A percentile compares a stretch with the other conserved stretches of the same genome.
Evolutionary conservation across 23 red algal species (phyloP).

Genomic region (Gracilaria domingensis): DNA sequence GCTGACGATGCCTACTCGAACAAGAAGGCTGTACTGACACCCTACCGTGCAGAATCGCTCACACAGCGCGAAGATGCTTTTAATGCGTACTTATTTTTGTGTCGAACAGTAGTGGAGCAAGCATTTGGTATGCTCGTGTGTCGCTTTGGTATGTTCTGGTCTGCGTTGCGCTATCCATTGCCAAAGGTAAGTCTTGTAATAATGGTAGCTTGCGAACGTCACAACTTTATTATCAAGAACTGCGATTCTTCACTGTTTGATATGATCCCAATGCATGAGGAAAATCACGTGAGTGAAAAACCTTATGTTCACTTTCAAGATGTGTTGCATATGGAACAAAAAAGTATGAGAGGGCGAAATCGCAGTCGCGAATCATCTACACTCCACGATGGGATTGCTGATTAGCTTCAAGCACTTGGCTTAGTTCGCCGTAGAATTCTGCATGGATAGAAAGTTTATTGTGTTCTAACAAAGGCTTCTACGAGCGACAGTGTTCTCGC

Average conservation of each 20-base stretch:
- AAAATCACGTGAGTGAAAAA: constrained; percentile 35
- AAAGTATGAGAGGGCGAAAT: too few species aligned
- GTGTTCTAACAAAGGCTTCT: too few species aligned
- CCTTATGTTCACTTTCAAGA: constrained; percentile 13
- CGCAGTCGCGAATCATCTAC: too few species aligned
- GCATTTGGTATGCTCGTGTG: constrained; percentile 54
- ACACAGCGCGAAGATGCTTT: constrained; percentile 16
- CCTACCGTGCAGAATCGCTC: neutral
- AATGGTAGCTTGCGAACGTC: constrained; percentile 41
- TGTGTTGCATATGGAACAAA: too few species aligned
- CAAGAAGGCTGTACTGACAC: neutral
- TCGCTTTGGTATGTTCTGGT: constrained; percentile 54
- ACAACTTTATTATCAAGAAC: constrained; percentile 48
- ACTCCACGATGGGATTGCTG: too few species aligned
- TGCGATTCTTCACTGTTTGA: constrained; percentile 30
- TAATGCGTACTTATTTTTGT: constrained; percentile 17
- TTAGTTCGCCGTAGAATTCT: too few species aligned
- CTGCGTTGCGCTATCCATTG: constrained; percentile 3
- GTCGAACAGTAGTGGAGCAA: neutral
- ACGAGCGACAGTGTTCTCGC: too few species aligned
- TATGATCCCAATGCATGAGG: constrained; percentile 6
- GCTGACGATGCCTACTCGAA: constrained; percentile 49
- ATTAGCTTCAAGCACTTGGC: too few species aligned
- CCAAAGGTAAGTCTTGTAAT: constrained; percentile 11
- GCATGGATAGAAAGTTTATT: too few species aligned